Evolutionary conservation across 371 early-diverging fungal species (phyloP), one percentile per base, ranked within the genome.

Genomic region (Mortierella sp.): DNA sequence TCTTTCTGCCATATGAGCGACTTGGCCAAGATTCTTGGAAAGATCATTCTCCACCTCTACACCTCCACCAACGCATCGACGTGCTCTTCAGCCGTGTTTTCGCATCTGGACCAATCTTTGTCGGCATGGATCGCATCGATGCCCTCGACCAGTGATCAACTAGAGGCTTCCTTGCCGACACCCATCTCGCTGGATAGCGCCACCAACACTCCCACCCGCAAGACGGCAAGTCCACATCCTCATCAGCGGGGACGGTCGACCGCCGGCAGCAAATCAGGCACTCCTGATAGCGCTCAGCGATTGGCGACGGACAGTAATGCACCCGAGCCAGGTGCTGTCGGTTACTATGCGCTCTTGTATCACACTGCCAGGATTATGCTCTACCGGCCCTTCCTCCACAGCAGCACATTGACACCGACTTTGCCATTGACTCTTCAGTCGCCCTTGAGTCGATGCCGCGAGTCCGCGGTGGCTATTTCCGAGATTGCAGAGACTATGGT

Each of bases 21-120:
- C 58, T 77, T 93, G 48, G 88, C 92, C 88, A 90, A 91, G 74
- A 92, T 93, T 44, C 88, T 86, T 0, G 87, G 93, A 70, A 92
- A 92, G 78, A 87, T 92, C 28, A 91, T 92, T 63, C 89, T 91
- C 65, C 91, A 91, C 38, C 89, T 91, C 52, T 83, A 86, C 70
- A 80, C 82, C 81, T 73, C 92, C 84, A 54, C 89, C 84, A 58
- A 90, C 88, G 74, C 92, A 81, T 75, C 91, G 81, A 42, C 92
- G 79, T 47, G 92, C 87, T 76, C 90, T 86, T 38, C 84, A 81
- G 70, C 81, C 83, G 65, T 91, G 88, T 68, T 93, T 54, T 90
- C 92, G 2, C 85, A 91, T 19, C 74, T 93, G 54, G 92, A 92
- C 63, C 90, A 91, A 57, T 87, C 91, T 1, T 76, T 93, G 70